Evolutionary conservation across 169 alveolate genomes (phyloP), one percentile per base, ranked within the genome.

Genomic region (Cryptosporidium xiaoi): DNA sequence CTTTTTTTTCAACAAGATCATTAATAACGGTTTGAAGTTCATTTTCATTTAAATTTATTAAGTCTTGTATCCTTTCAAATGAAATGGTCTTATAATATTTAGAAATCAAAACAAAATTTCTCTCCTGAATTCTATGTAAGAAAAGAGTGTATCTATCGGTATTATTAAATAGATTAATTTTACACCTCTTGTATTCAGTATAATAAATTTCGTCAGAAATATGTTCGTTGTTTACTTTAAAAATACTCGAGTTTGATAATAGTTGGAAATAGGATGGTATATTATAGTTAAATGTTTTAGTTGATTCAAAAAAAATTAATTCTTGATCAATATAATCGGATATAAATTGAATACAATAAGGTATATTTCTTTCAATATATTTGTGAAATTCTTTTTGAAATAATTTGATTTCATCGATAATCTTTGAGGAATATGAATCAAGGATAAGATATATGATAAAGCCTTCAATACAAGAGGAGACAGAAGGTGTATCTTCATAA

Each of bases 71-170:
- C 40, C 87, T 77, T 27, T 58, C 62, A 60, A 77, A 77, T 5
- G 87, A 40, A 44, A 77, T 77, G 16, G 87, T 60, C 34, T 48
- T 77, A 29, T 77, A 77, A 40, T 77, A 77, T 8, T 50, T 58
- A 2, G 87, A 77, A 44, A 77, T 44, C 7, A 77, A 20, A 20
- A 53, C 46, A 31, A 77, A 20, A 27, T 77, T 77, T 77, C 87
- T 77, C 20, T 77, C 77, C 64, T 77, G 87, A 5, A 77, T 77
- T 62, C 87, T 56, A 40, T 77, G 71, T 55, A 77, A 56, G 64
- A 77, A 77, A 13, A 77, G 65, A 44, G 18, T 55, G 50, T 58
- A 62, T 77, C 87, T 60, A 27, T 77, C 87, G 1, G 16, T 60
- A 29, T n/a, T 48, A 0, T 13, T 60, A 12, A 68, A 77, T 18